These are phyloP conservation scores for Phytophthora multivora DNA, from an alignment of 352 stramenopile species.

Conservation along the genomic window DNA sequence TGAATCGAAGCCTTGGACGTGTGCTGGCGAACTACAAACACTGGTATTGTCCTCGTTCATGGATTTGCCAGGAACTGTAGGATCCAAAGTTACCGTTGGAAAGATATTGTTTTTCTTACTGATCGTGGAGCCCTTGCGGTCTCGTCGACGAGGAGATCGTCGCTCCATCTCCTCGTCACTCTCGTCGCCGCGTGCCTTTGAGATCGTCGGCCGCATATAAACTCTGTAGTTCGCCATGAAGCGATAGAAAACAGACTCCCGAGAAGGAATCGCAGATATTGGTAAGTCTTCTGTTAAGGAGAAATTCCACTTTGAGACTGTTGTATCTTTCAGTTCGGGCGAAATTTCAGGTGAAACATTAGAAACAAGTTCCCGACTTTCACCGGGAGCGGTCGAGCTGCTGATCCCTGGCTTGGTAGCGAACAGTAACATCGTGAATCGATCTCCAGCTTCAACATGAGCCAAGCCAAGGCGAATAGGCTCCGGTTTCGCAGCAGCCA, in stretches of 20 bases:
- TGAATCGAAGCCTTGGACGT: slow-evolving; percentile 44
- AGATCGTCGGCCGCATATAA: slow-evolving; percentile 22
- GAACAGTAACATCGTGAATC: slow-evolving; percentile 57
- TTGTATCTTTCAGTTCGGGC: not conserved
- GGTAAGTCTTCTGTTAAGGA: slow-evolving; percentile 35
- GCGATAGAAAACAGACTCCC: slow-evolving; percentile 49
- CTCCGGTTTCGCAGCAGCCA: slow-evolving; percentile 22
- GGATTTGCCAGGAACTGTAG: not conserved
- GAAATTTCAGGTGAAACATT: not conserved
- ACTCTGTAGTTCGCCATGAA: slow-evolving; percentile 72
- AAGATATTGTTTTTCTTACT: not conserved
- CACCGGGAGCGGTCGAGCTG: slow-evolving; percentile 1
- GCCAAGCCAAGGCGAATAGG: slow-evolving; percentile 42
- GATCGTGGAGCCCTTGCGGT: slow-evolving; percentile 8
- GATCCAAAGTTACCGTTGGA: not conserved
- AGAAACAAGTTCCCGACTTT: slow-evolving; percentile 1
- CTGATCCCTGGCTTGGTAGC: slow-evolving; percentile 39
- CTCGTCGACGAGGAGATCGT: slow-evolving; percentile 9
- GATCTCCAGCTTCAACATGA: slow-evolving; percentile 46
- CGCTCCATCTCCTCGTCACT: slow-evolving; percentile 9
- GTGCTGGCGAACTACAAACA: slow-evolving; percentile 9
- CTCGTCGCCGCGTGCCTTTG: slow-evolving; percentile 4
- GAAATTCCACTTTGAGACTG: slow-evolving; percentile 45
- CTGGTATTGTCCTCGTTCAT: not conserved
- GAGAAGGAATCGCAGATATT: slow-evolving; percentile 48